Conservation (phyloP, 306 rosid genomes). For the Vigna unguiculata region DNA sequence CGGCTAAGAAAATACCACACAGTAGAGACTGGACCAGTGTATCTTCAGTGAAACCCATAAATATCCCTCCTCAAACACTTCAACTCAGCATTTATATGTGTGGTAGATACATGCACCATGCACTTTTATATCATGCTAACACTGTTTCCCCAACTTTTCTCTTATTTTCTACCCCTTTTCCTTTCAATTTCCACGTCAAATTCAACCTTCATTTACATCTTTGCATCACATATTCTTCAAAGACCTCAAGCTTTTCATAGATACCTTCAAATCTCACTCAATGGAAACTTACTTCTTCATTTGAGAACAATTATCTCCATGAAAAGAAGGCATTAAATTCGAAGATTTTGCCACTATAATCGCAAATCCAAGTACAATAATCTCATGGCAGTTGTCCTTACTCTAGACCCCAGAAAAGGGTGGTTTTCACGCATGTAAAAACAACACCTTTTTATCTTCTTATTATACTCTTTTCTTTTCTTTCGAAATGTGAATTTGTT, state of each 20-base stretch:
- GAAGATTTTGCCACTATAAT: neutral
- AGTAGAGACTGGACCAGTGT: slow-evolving; percentile 49
- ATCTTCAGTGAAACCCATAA: slow-evolving; percentile 43
- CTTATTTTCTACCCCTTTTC: neutral
- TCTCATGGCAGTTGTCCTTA: slow-evolving; percentile 28
- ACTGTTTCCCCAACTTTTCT: slow-evolving; percentile 28
- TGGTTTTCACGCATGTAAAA: slow-evolving; percentile 16
- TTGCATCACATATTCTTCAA: no score
- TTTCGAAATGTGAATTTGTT: no score
- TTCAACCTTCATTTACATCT: no score
- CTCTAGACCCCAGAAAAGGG: neutral
- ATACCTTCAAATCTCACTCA: no score
- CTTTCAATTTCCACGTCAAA: slow-evolving; percentile 10
- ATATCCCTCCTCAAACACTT: slow-evolving; percentile 40
- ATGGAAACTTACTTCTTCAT: no score
- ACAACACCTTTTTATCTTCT: neutral
- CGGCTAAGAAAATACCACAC: slow-evolving; percentile 32
- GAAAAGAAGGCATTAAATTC: neutral
- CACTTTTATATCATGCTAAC: slow-evolving; percentile 37
- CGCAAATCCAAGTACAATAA: slow-evolving; percentile 12
- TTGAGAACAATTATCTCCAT: no score
- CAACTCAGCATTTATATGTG: slow-evolving; percentile 32
- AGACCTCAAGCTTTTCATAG: no score
- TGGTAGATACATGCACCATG: slow-evolving; percentile 35
- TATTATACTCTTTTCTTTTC: no score